These are phyloP conservation scores for Syncephalis fuscata DNA, from an alignment of 371 early-diverging fungal genomes.

Conservation along the genomic window DNA sequence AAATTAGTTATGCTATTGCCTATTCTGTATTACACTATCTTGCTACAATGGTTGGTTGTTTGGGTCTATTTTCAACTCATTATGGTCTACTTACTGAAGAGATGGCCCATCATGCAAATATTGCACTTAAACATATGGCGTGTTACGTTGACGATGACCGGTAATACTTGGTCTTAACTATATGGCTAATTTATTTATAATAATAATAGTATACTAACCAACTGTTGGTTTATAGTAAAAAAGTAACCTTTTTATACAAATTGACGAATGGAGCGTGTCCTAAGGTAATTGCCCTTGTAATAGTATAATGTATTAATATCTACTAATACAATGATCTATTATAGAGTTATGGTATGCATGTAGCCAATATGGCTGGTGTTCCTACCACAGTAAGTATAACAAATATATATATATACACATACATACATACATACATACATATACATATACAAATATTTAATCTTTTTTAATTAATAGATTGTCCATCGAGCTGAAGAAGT, in stretches of 20 bases:
- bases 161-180: too few relatives aligned
- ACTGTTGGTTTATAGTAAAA: conserved; percentile 18
- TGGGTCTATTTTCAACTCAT: conserved; percentile 96
- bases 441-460: too few relatives aligned
- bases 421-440: too few relatives aligned
- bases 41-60: conserved; percentile 65
- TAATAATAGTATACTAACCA: too few relatives aligned
- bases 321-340: background rate
- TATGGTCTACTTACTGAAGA: conserved; percentile 85
- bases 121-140: conserved; percentile 55
- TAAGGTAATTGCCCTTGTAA: conserved; percentile 23
- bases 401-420: too few relatives aligned
- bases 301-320: background rate
- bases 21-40: conserved; percentile 84
- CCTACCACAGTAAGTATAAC: conserved; percentile 22
- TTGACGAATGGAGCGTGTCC: conserved; percentile 66
- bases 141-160: conserved; percentile 65
- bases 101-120: conserved; percentile 43
- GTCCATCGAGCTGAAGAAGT: conserved; percentile 43
- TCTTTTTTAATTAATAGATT: too few relatives aligned
- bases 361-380: conserved; percentile 93
- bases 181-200: too few relatives aligned
- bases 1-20: conserved; percentile 70
- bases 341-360: conserved; percentile 73
- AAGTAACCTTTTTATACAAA: conserved; percentile 96